Conservation (phyloP, 768 basidiomycete genomes). For the Clitopilus hobsonii region DNA sequence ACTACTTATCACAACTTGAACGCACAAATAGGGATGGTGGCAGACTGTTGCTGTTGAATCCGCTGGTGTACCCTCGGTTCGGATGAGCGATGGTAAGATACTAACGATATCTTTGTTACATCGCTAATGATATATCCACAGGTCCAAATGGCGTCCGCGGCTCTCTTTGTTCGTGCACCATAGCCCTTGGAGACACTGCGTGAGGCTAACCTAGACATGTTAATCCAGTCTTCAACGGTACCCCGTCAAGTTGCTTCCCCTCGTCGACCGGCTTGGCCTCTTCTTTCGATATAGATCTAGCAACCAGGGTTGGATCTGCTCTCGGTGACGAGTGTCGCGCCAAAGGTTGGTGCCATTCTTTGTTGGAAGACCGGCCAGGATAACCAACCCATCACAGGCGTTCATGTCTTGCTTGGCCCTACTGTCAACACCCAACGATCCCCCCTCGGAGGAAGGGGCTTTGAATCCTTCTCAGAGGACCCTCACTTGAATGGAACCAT, state of each 20-base stretch:
- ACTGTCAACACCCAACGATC: slow-evolving; percentile 65
- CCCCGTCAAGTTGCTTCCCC: slow-evolving; percentile 53
- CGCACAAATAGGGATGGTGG: slow-evolving; percentile 37
- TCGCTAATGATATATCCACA: slow-evolving; percentile 7
- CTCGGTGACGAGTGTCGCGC: slow-evolving; percentile 50
- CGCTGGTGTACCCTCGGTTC: slow-evolving; percentile 33
- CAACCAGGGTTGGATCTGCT: slow-evolving; percentile 39
- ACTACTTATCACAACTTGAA: not conserved
- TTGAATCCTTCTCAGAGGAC: slow-evolving; percentile 65
- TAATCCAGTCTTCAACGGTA: slow-evolving; percentile 53
- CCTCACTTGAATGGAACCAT: slow-evolving; percentile 51
- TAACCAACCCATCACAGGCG: slow-evolving; percentile 23
- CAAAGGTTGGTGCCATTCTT: slow-evolving; percentile 27
- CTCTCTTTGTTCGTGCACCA: slow-evolving; percentile 33
- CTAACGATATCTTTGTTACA: not conserved
- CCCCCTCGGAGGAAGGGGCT: slow-evolving; percentile 49
- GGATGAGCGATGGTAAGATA: slow-evolving; percentile 42
- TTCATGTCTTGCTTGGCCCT: slow-evolving; percentile 52
- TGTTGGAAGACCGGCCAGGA: too few relatives aligned
- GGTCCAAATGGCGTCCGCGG: slow-evolving; percentile 50
- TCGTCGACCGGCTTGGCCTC: slow-evolving; percentile 52
- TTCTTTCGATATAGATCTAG: slow-evolving; percentile 50
- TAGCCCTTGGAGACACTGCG: slow-evolving; percentile 25
- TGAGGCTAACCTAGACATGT: too few relatives aligned
- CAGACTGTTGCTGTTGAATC: slow-evolving; percentile 38